phyloP scores from a whole-genome alignment of 106 monocot genomes.

The Platanthera zijinensis region DNA sequence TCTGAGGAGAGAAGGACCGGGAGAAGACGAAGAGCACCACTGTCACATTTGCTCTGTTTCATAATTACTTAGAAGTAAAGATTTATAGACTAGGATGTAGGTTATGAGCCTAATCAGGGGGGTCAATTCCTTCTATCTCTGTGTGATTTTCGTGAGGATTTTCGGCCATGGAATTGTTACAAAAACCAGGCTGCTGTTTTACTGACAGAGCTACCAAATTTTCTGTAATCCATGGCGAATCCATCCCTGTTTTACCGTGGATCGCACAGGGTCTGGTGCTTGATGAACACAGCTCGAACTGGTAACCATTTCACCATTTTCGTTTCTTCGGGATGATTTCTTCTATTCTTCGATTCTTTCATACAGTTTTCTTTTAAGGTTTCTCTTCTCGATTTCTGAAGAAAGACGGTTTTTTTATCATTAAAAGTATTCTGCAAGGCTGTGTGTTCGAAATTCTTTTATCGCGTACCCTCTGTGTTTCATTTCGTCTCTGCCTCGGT shows the following conservation, averaged over 20 bases:
- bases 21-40: not conserved
- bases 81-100: not conserved
- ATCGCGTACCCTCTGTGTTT: not conserved
- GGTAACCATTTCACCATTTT: not conserved
- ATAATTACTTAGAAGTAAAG: not conserved
- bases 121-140: not conserved
- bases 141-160: not conserved
- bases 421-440: not conserved
- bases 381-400: not conserved
- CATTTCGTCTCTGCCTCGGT: not conserved
- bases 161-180: not conserved
- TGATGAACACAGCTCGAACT: not conserved
- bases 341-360: not conserved
- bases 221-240: not conserved
- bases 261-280: not conserved
- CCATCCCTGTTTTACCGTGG: not conserved
- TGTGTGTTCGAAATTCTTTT: not conserved
- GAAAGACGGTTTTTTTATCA: not conserved
- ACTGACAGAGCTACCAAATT: not conserved
- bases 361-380: not conserved
- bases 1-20: not conserved
- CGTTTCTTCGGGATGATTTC: not conserved
- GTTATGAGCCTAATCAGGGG: not conserved
- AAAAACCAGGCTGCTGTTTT: not conserved
- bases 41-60: not conserved